These are phyloP conservation scores for Lignosus rhinocerotis DNA, from an alignment of 1,284 basidiomycete genomes.

Conservation along the genomic window DNA sequence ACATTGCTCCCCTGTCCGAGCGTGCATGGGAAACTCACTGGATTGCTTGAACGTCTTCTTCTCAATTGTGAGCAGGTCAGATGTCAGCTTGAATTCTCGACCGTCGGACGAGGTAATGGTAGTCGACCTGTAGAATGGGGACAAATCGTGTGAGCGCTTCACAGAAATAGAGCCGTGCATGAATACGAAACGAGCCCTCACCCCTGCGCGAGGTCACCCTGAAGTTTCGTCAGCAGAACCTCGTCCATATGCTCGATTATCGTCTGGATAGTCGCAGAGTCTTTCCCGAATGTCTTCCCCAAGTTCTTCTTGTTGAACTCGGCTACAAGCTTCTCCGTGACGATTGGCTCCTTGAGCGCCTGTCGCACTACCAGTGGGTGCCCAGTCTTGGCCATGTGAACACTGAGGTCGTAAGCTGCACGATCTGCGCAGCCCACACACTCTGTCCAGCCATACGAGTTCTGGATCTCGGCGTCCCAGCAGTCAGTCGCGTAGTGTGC, in stretches of 20 bases:
- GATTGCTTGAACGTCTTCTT: conserved; percentile 90
- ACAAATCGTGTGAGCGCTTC: conserved; percentile 20
- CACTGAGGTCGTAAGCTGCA: conserved; percentile 88
- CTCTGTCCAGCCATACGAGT: conserved; percentile 96
- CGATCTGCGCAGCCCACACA: conserved; percentile 99
- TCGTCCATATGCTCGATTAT: conserved; percentile 72
- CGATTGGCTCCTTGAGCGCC: conserved; percentile 79
- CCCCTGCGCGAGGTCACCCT: conserved; percentile 78
- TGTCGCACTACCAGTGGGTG: conserved; percentile 82
- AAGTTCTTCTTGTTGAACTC: conserved; percentile 89
- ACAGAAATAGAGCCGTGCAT: conserved; percentile 19
- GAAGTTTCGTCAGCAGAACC: conserved; percentile 66
- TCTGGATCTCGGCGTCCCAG: conserved; percentile 99
- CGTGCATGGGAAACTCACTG: conserved; percentile 49
- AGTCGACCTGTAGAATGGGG: conserved; percentile 41
- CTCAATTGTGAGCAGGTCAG: conserved; percentile 80
- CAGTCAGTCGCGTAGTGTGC: conserved; percentile 99
- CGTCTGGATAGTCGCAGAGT: conserved; percentile 75
- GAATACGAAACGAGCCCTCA: conserved; percentile 38
- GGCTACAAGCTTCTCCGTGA: conserved; percentile 72
- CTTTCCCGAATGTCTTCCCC: conserved; percentile 90
- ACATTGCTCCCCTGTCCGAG: conserved; percentile 16
- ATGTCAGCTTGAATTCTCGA: conserved; percentile 71
- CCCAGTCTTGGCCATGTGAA: conserved; percentile 58
- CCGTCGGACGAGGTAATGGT: conserved; percentile 58